These are phyloP conservation scores for Toxoplasma gondii DNA, from an alignment of 169 alveolate species.

Conservation along the genomic window DNA sequence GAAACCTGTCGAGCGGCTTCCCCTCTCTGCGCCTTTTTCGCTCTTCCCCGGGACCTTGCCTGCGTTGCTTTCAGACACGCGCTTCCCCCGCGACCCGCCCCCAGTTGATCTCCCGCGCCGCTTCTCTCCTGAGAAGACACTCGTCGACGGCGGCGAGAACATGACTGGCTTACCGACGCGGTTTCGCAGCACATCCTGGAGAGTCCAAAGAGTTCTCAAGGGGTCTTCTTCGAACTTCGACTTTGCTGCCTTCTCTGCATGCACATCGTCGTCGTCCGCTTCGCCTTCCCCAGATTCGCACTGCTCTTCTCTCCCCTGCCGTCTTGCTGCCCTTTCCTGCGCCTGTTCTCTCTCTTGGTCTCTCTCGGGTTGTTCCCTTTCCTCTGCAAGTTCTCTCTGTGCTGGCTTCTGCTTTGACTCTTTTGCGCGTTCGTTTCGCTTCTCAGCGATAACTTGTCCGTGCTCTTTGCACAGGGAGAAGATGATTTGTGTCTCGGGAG, in stretches of 20 bases:
- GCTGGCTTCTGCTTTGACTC: too few species aligned
- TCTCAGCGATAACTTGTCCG: too few species aligned
- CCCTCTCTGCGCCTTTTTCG: background rate
- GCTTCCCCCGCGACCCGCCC: background rate
- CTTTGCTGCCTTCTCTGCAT: background rate
- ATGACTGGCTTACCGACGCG: conserved; percentile 49
- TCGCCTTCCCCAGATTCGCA: background rate
- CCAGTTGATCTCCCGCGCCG: background rate
- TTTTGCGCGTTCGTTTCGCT: too few species aligned
- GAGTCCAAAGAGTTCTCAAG: conserved; percentile 21
- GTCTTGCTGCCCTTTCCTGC: too few species aligned
- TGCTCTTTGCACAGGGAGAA: too few species aligned
- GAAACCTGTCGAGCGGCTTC: background rate
- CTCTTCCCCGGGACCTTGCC: background rate
- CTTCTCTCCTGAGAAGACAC: background rate
- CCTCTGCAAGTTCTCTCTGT: too few species aligned
- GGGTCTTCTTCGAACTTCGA: background rate
- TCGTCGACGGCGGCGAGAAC: conserved; percentile 23
- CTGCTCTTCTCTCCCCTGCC: too few species aligned
- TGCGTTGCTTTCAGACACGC: background rate
- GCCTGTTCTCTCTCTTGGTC: too few species aligned
- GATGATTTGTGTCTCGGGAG: too few species aligned
- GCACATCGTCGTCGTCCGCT: background rate
- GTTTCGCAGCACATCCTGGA: conserved; percentile 54
- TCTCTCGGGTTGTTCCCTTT: too few species aligned